Base-by-base conservation (phyloP, 129 eudicot genomes). In the Centrapalus pauciflorus region DNA sequence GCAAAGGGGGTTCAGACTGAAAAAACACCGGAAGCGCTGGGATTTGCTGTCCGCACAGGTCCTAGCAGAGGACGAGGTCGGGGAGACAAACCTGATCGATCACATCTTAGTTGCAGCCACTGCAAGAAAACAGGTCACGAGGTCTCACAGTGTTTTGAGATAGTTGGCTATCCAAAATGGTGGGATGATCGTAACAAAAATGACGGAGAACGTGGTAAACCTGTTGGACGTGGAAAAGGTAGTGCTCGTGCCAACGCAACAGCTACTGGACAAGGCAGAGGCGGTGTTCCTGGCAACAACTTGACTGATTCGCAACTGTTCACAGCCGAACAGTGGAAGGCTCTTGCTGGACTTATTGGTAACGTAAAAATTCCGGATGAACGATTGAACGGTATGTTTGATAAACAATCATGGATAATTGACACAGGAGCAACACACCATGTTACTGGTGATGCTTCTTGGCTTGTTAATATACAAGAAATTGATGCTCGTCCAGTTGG, bases 391-490 rank as follows among this genome's bases (percentile, higher is more conserved):
- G 46, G 46, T 60, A 29, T 1, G 66, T 60, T 34, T 32, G 3
- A 14, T 38, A 60, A 35, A 17, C 27, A 7, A 19, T 16, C 10
- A 2, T 60, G 49, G 49, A 60, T 60, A 3, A 60, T 34, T 34
- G 49, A 60, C 28, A 12, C 66, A 17, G 28, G 48, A 19, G 66
- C 66, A 16, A 30, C 66, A 8, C 41, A 60, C n/a, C 66, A 32
- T 21, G 48, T 60, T 4, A 60, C 64, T 0, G 25, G 49, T 9
- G n/a, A 43, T 43, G 20, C 2, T 3, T 3, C 50, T 43, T 43
- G 5, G 16, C 60, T 49, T 49, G 24, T 43, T 43, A 5, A 9
- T 0, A 43, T 4, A 43, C 14, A 19, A 6, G 2, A n/a, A 9
- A 26, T 55, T 7, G 13, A 0, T 5, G 19, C 5, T 3, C n/a